Percentiles rank a stretch among this genome's conserved stretches.
Conservation (phyloP, 2,329 filamentous ascomycete genomes). For the Thielaviopsis ethacetica region DNA sequence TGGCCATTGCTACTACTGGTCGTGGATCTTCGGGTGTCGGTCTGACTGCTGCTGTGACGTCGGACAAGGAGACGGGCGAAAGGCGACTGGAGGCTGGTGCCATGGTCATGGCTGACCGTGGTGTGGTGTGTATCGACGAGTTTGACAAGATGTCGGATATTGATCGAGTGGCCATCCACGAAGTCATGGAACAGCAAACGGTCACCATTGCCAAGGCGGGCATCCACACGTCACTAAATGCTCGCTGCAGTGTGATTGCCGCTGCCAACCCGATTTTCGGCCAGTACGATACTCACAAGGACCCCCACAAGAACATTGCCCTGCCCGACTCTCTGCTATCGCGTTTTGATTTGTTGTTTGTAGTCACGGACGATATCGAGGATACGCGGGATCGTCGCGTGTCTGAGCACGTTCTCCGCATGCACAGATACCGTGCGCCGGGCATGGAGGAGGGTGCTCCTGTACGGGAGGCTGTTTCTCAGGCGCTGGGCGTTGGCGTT, state of each 20-base stretch:
- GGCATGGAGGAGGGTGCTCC: slow-evolving; percentile 89
- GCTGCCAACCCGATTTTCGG: slow-evolving; percentile 96
- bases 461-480: slow-evolving; percentile 71
- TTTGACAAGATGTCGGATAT: slow-evolving; percentile 99
- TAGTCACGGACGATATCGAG: slow-evolving; percentile 96
- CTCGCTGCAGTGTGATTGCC: slow-evolving; percentile 88
- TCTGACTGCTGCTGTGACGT: slow-evolving; percentile 90
- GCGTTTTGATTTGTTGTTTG: slow-evolving; percentile 94
- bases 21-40: slow-evolving; percentile 93
- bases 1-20: slow-evolving; percentile 94
- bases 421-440: slow-evolving; percentile 88
- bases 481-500: slow-evolving; percentile 74
- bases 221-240: slow-evolving; percentile 94
- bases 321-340: slow-evolving; percentile 90
- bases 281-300: slow-evolving; percentile 96
- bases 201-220: slow-evolving; percentile 98
- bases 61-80: slow-evolving; percentile 95
- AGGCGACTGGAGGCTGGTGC: slow-evolving; percentile 88
- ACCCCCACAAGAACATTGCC: slow-evolving; percentile 96
- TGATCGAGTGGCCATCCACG: slow-evolving; percentile 94
- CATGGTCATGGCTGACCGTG: slow-evolving; percentile 94
- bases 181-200: slow-evolving; percentile 99
- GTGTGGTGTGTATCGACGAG: slow-evolving; percentile 96
- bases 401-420: slow-evolving; percentile 90
- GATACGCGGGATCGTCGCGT: slow-evolving; percentile 80